Percentiles rank a stretch among this genome's conserved stretches.
Evolutionary conservation across 2,329 filamentous ascomycete species (phyloP).

Genomic region (Allantophomopsis cytisporea): DNA sequence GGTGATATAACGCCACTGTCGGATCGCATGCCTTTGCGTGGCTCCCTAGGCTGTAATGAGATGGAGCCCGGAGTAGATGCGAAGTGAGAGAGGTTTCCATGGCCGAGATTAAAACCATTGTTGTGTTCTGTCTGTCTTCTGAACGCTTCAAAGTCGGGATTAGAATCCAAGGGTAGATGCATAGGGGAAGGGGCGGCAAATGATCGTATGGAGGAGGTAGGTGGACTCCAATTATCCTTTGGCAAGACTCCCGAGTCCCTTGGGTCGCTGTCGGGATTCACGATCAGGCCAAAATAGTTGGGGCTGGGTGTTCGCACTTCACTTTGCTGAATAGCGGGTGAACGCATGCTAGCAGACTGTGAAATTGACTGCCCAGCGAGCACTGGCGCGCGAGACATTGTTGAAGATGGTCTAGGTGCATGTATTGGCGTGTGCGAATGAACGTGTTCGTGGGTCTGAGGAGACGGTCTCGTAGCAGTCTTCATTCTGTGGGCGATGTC

Average conservation of each 20-base stretch:
- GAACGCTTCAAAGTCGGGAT: conserved; percentile 75
- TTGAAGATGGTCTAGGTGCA: conserved; percentile 3
- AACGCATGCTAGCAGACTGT: conserved; percentile 6
- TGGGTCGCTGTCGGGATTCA: conserved; percentile 46
- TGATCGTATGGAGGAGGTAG: conserved; percentile 56
- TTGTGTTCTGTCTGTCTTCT: conserved; percentile 58
- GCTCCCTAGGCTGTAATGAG: conserved; percentile 8
- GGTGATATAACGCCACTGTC: conserved; percentile 1
- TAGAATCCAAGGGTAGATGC: conserved; percentile 58
- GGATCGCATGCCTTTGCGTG: conserved; percentile 9
- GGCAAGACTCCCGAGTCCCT: conserved; percentile 50
- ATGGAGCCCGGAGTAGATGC: conserved; percentile 17
- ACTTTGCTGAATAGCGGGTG: conserved; percentile 8
- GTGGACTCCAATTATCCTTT: conserved; percentile 62
- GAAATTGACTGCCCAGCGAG: conserved; percentile 13
- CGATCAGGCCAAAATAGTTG: conserved; percentile 74
- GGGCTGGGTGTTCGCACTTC: conserved; percentile 45
- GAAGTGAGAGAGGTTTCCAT: conserved; percentile 29
- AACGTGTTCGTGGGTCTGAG: conserved; percentile 9
- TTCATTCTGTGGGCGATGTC: conserved; percentile 8
- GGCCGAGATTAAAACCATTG: conserved; percentile 31
- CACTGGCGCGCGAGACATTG: conserved; percentile 9
- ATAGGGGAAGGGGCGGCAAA: conserved; percentile 56
- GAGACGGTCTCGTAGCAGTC: conserved; percentile 13
- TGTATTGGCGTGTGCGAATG: conserved; percentile 4